phyloP scores from a whole-genome alignment of 23 red algal species.

The Gracilaria gracilis region DNA sequence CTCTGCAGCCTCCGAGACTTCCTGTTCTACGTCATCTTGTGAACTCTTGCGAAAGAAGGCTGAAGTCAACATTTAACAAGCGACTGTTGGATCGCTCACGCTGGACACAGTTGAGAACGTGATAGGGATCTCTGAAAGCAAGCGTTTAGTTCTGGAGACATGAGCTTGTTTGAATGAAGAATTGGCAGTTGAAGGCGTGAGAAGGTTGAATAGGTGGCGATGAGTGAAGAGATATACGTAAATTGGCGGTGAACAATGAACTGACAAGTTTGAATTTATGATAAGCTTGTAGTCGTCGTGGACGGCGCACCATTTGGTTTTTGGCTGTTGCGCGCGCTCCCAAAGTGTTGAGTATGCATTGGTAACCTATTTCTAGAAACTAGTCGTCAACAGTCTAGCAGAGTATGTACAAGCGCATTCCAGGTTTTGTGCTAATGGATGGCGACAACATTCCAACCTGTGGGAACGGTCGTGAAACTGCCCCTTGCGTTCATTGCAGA shows the following conservation, averaged over 20 bases:
- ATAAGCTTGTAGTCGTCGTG: not conserved
- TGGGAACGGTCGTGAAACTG: not conserved
- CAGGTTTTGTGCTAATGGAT: not conserved
- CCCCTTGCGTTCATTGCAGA: not conserved
- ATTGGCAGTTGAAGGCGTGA: not conserved
- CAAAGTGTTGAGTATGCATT: not conserved
- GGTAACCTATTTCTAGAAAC: conserved; percentile 19
- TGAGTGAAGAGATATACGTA: not conserved
- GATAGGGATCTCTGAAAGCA: not conserved
- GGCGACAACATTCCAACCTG: not conserved
- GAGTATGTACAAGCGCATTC: not conserved
- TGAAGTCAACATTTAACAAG: not conserved
- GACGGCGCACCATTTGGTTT: not conserved
- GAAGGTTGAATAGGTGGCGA: not conserved
- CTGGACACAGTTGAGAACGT: not conserved
- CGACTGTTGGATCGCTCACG: not conserved
- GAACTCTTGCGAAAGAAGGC: conserved; percentile 28
- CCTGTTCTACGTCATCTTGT: not conserved
- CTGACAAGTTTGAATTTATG: conserved; percentile 11
- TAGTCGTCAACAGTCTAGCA: not conserved
- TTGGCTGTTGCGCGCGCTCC: no score
- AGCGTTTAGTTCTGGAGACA: not conserved
- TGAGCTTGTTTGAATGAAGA: not conserved
- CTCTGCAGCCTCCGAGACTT: conserved; percentile 4
- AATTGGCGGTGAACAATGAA: not conserved